Conservation (phyloP, 2,329 filamentous ascomycete species). For the Penicillium sp. region DNA sequence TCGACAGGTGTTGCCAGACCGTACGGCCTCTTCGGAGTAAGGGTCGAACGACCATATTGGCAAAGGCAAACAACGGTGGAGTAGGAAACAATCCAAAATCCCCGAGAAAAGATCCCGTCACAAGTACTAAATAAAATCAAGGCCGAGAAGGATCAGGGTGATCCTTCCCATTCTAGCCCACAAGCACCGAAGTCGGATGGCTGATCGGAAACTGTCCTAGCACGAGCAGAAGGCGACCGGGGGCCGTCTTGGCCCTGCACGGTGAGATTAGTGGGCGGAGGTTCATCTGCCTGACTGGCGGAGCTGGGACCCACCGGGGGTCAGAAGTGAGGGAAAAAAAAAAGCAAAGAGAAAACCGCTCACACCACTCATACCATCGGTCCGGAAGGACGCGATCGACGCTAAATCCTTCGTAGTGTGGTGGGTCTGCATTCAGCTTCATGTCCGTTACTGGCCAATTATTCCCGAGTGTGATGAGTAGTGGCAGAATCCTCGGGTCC, state of each 20-base stretch:
- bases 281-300: not conserved
- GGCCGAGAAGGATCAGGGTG: not conserved
- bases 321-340: not conserved
- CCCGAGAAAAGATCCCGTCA: not conserved
- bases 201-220: not conserved
- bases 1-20: slow-evolving; percentile 1
- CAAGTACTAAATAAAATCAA: not conserved
- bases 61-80: not conserved
- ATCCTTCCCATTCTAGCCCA: slow-evolving; percentile 5
- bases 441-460: not conserved
- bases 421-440: not conserved
- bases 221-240: not conserved
- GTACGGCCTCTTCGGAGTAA: slow-evolving; percentile 5
- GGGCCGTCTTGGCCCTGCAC: not conserved
- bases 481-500: too few species aligned
- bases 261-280: not conserved
- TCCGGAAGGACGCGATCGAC: not conserved
- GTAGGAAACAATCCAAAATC: not conserved
- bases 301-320: not conserved
- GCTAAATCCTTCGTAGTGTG: not conserved
- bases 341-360: not conserved
- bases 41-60: slow-evolving; percentile 3
- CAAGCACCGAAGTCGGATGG: slow-evolving; percentile 8
- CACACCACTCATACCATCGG: not conserved
- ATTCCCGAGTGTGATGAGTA: not conserved